phyloP scores from a whole-genome alignment of 495 filamentous ascomycete species.

The Aspergillus heteromorphus region DNA sequence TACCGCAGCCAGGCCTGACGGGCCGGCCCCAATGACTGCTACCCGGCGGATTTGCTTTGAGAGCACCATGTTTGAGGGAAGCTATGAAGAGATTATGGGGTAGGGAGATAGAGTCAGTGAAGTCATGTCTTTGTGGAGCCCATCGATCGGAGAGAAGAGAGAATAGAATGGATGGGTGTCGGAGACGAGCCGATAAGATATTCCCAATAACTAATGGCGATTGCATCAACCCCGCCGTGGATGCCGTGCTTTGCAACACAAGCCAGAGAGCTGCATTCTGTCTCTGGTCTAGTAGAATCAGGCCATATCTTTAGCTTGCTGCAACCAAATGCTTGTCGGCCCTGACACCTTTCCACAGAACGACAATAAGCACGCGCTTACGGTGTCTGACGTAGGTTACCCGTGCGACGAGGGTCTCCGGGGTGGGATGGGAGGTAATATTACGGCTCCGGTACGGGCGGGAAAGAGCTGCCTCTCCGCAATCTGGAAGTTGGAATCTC shows the following conservation, averaged over 20 bases:
- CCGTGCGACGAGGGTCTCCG: not conserved
- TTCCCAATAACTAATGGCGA: not conserved
- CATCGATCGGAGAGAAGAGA: not conserved
- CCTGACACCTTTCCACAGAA: not conserved
- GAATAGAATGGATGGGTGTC: not conserved
- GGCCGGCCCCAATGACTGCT: constrained; percentile 43
- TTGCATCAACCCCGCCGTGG: not conserved
- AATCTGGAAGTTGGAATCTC: not conserved
- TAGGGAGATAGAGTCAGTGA: not conserved
- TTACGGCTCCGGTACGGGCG: constrained; percentile 19
- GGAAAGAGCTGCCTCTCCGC: not conserved
- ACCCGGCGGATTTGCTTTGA: constrained; percentile 29
- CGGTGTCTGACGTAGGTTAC: not conserved
- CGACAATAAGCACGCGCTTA: not conserved
- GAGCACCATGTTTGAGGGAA: constrained; percentile 15
- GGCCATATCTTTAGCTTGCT: not conserved
- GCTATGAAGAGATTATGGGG: not conserved
- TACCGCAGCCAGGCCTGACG: constrained; percentile 37
- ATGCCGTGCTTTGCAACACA: not conserved
- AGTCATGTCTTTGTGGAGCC: not conserved
- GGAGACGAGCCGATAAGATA: not conserved
- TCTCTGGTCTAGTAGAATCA: too few species aligned
- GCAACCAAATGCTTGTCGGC: not conserved
- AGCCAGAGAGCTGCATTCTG: not conserved
- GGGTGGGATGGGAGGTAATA: constrained; percentile 6